Conservation (phyloP, 2,329 filamentous ascomycete species). For the Colletotrichum plurivorum region DNA sequence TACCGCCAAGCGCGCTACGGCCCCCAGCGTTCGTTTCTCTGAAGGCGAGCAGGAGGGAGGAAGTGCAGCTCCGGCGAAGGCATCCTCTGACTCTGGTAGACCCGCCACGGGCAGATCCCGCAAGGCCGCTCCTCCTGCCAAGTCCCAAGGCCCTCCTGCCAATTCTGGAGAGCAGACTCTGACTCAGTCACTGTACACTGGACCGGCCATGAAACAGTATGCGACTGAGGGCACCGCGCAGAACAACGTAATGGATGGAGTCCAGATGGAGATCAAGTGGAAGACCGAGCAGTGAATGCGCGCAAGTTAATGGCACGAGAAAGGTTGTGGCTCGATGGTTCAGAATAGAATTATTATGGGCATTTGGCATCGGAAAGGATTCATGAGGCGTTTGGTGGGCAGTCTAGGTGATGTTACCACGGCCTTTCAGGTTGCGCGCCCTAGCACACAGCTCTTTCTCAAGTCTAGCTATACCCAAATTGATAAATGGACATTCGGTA, state of each 20-base stretch:
- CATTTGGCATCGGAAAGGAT: slow-evolving; percentile 3
- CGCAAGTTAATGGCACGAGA: no score
- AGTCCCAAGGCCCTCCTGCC: neutral
- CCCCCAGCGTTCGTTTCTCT: slow-evolving; percentile 26
- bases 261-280: slow-evolving; percentile 24
- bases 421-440: neutral
- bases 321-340: no score
- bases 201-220: slow-evolving; percentile 9
- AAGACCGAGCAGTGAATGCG: neutral
- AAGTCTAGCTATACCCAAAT: slow-evolving; percentile 34
- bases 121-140: slow-evolving; percentile 13
- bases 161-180: neutral
- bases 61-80: slow-evolving; percentile 1
- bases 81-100: neutral
- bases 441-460: neutral
- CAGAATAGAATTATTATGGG: slow-evolving; percentile 3
- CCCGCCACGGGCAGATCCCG: slow-evolving; percentile 12
- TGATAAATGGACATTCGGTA: slow-evolving; percentile 11
- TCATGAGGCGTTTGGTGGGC: slow-evolving; percentile 28
- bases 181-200: neutral
- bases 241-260: neutral
- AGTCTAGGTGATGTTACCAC: neutral
- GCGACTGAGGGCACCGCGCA: neutral
- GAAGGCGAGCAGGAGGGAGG: slow-evolving; percentile 11
- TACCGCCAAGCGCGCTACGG: neutral